Base-by-base conservation (phyloP, 2,329 filamentous ascomycete species). In the Tolypocladium pustulatum region DNA sequence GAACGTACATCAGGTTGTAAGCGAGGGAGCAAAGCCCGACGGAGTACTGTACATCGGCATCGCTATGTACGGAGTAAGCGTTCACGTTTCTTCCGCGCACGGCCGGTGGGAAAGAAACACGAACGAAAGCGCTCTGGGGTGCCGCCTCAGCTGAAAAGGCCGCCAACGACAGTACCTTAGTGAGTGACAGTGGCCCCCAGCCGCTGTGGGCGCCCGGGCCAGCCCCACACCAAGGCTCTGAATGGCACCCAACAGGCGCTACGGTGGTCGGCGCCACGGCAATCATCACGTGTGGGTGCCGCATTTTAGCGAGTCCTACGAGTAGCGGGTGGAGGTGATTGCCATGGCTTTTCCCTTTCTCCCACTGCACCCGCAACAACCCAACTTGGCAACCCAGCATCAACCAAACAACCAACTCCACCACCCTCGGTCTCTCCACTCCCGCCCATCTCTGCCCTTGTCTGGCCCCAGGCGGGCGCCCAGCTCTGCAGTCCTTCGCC, bases 381-480 rank as follows among this genome's bases (percentile, higher is more conserved):
- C 20, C 52, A 54, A 9, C 54, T 9, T 30, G 25, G 54, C 54
- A 55, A 55, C 54, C n/a, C 54, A 43, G 17, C 38, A 41, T 41
- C 38, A 41, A 20, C 53, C 54, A 41, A n/a, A 25, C 54, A 27
- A 43, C 30, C 30, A 38, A 30, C 37, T 55, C 54, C 37, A 40
- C 54, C 34, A 54, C 59, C 57, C 57, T 54, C 15, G 8, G 55
- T 17, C 49, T 52, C 46, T 51, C 46, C 46, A 52, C 49, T 36
- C 30, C 46, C 15, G 27, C 17, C 17, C 8, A 53, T 53, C 13
- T 53, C 49, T 36, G 32, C 30, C 49, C 30, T 36, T 36, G 27
- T n/a, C 49, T 53, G 30, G 61, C 59, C 59, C 32, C 49, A 46
- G 57, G 57, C 57, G 59, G 57, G 59, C 57, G 57, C 61, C 59